phyloP scores from a whole-genome alignment of 2,329 filamentous ascomycete genomes.

The Didymella keratinophila region DNA sequence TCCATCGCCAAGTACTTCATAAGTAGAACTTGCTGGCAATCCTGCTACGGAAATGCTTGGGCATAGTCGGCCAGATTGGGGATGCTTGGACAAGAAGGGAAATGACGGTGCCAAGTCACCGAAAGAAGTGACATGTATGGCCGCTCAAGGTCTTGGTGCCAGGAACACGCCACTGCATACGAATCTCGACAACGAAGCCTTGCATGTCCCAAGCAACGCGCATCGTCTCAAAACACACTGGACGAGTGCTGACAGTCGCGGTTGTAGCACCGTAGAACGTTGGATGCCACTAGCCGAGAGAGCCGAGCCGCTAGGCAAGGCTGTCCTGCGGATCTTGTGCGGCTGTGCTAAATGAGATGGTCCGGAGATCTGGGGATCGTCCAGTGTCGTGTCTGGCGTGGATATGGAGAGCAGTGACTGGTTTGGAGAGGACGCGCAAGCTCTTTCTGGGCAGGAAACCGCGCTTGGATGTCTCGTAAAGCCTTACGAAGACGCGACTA shows the following conservation, averaged over 20 bases:
- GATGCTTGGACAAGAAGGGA: constrained; percentile 9
- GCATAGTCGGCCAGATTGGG: neutral
- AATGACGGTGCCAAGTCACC: constrained; percentile 16
- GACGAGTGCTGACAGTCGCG: constrained; percentile 1
- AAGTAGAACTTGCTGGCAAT: neutral
- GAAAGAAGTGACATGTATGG: neutral
- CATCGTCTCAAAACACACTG: neutral
- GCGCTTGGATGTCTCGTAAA: constrained; percentile 10
- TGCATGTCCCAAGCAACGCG: constrained; percentile 10
- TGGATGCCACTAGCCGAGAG: constrained; percentile 9
- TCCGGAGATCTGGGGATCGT: constrained; percentile 11
- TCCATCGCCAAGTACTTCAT: constrained; percentile 8
- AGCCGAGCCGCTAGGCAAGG: constrained; percentile 18
- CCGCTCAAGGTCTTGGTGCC: neutral
- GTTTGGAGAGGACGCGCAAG: constrained; percentile 13
- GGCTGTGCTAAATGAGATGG: constrained; percentile 6
- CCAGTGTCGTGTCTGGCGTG: neutral
- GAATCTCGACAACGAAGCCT: constrained; percentile 10
- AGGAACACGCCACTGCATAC: constrained; percentile 3
- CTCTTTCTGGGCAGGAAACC: constrained; percentile 6
- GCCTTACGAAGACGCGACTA: constrained; percentile 8
- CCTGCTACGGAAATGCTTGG: constrained; percentile 6
- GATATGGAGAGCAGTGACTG: neutral
- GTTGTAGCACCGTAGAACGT: neutral
- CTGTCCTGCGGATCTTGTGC: constrained; percentile 6